These are phyloP conservation scores for Nakaseomyces kungkrabaensis DNA, from an alignment of 1,139 yeast species.

Conservation along the genomic window DNA sequence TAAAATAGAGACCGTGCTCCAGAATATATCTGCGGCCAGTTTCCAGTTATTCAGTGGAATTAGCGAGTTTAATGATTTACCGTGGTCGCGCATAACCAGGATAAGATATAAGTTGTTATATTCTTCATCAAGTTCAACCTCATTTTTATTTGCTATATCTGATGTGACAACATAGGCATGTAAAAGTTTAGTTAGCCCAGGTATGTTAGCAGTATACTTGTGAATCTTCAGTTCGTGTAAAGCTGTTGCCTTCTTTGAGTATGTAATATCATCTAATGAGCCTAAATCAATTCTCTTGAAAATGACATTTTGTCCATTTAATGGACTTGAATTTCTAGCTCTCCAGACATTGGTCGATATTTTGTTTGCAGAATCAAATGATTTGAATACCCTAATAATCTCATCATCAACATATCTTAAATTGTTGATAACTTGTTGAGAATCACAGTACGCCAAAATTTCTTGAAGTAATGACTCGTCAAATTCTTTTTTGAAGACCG, in stretches of 20 bases:
- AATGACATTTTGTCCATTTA: constrained; percentile 6
- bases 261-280: constrained; percentile 12
- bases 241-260: constrained; percentile 15
- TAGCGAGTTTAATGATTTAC: constrained; percentile 17
- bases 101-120: constrained; percentile 12
- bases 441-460: constrained; percentile 21
- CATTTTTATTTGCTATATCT: constrained; percentile 1
- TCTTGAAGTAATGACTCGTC: constrained; percentile 21
- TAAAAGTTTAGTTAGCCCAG: constrained; percentile 22
- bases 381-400: background rate
- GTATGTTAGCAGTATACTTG: constrained; percentile 19
- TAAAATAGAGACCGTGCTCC: constrained; percentile 41
- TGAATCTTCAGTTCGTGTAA: constrained; percentile 23
- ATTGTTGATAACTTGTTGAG: constrained; percentile 12
- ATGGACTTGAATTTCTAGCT: background rate
- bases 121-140: constrained; percentile 6
- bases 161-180: constrained; percentile 18
- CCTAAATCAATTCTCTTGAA: constrained; percentile 18
- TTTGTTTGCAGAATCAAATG: constrained; percentile 8
- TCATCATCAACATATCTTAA: constrained; percentile 7
- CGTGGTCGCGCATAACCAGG: constrained; percentile 25
- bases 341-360: constrained; percentile 17
- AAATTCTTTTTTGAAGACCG: constrained; percentile 18
- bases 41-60: constrained; percentile 37
- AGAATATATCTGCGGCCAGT: constrained; percentile 44